phyloP scores from a whole-genome alignment of 2,329 filamentous ascomycete species.

The Fusarium sp. region DNA sequence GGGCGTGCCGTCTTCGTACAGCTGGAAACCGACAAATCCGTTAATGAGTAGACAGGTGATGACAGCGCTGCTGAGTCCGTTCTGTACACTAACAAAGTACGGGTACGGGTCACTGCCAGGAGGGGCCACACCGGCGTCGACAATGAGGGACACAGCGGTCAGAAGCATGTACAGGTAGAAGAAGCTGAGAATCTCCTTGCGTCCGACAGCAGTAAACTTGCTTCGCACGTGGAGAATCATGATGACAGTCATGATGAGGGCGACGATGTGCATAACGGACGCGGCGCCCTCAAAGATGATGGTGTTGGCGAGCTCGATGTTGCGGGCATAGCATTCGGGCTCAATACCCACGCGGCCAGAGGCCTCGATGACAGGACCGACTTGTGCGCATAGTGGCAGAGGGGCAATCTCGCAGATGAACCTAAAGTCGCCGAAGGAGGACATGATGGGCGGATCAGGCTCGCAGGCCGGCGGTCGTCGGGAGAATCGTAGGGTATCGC shows the following conservation, averaged over 20 bases:
- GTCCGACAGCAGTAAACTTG: constrained; percentile 96
- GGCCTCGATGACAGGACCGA: constrained; percentile 80
- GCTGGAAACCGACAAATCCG: constrained; percentile 97
- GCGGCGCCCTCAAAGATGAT: constrained; percentile 97
- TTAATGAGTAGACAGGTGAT: constrained; percentile 94
- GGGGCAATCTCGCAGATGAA: constrained; percentile 86
- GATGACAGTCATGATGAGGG: constrained; percentile 91
- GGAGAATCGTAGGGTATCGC: background rate
- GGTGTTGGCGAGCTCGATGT: constrained; percentile 96
- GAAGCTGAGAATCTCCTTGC: constrained; percentile 83
- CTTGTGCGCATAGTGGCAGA: constrained; percentile 86
- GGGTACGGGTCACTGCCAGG: constrained; percentile 84
- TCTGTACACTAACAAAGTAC: constrained; percentile 91
- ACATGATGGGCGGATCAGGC: constrained; percentile 59
- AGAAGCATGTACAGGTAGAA: constrained; percentile 97
- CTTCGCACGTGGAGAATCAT: constrained; percentile 98
- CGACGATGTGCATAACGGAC: constrained; percentile 91
- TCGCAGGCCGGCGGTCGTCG: constrained; percentile 7
- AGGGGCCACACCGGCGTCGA: constrained; percentile 93
- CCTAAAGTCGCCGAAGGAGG: constrained; percentile 93
- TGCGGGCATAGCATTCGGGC: constrained; percentile 90
- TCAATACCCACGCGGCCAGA: constrained; percentile 81
- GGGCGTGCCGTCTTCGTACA: constrained; percentile 96
- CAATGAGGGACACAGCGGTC: constrained; percentile 86
- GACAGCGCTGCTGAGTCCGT: constrained; percentile 85